Base-by-base conservation (phyloP, 2,329 filamentous ascomycete genomes). In the Colletotrichum truncatum region DNA sequence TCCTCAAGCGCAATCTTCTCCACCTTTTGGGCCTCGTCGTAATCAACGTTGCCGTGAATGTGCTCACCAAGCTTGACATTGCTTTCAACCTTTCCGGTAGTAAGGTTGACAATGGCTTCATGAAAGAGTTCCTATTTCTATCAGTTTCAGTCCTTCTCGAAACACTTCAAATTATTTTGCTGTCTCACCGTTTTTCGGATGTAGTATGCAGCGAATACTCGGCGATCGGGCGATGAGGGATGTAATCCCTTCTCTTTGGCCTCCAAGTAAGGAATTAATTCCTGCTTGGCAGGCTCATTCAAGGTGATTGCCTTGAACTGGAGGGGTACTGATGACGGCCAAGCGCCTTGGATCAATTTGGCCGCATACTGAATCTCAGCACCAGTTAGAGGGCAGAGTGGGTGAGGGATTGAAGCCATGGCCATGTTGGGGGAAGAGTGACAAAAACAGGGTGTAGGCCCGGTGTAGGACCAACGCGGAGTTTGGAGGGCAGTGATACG, bases 301-400 rank as follows among this genome's bases (percentile, higher is more conserved):
- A 89, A 75, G n/a, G 83, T 90, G 25, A 91, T 80, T 43, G 80
- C 79, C 74, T 90, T 91, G 81, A 89, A 91, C 54, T 89, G 85
- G 43, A 90, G 73, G 28, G 85, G 80, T 3, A 83, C 85, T 23
- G 81, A 80, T 11, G 78, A 76, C 0, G 87, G 88, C 85, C 88
- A 90, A 59, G 82, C 78, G 48, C 75, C 73, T 62, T 77, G 82
- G 67, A 91, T 78, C 30, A 89, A 75, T 2, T 74, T 70, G 6
- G 84, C 79, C 26, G 82, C 82, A 45, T 81, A 76, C 12, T 78
- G 78, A 67, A 91, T 89, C 73, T 91, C 89, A 21, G 76, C 72
- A n/a, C 80, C 81, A 26, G 81, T 84, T 41, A 91, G 78, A 32
- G 88, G 88, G 6, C 86, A 85, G 55, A 91, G 81, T 10, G 89